Conservation (phyloP, 208 protist species). For the Trypanosoma theileri region DNA sequence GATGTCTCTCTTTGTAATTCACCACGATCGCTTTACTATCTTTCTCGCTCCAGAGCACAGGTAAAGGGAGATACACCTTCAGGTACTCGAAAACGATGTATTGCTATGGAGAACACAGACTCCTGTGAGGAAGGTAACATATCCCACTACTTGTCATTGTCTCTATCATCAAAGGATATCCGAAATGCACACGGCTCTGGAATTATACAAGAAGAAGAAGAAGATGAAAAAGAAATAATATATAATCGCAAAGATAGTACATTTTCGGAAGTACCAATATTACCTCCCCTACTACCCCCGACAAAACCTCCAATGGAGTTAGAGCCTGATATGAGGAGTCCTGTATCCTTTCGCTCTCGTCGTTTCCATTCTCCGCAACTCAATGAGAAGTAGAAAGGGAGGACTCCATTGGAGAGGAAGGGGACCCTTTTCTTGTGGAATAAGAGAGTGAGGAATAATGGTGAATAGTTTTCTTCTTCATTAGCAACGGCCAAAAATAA, state of each 20-base stretch:
- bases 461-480: not conserved
- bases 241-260: not conserved
- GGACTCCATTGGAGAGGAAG: no score
- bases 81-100: not conserved
- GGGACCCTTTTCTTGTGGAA: no score
- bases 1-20: not conserved
- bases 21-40: conserved; percentile 1
- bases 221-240: no score
- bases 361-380: not conserved
- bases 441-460: not conserved
- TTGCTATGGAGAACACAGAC: not conserved
- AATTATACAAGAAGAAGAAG: not conserved
- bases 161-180: not conserved
- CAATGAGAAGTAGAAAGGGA: no score
- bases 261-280: not conserved
- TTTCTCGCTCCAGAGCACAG: not conserved
- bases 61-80: not conserved
- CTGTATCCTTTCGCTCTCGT: conserved; percentile 6
- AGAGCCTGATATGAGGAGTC: not conserved
- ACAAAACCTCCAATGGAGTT: not conserved
- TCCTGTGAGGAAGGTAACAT: not conserved
- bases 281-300: not conserved
- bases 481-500: conserved; percentile 1
- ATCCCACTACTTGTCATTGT: not conserved
- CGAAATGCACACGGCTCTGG: not conserved